These are phyloP conservation scores for Hyaloraphidium curvatum DNA, from an alignment of 192 early-diverging fungal genomes.

Conservation along the genomic window DNA sequence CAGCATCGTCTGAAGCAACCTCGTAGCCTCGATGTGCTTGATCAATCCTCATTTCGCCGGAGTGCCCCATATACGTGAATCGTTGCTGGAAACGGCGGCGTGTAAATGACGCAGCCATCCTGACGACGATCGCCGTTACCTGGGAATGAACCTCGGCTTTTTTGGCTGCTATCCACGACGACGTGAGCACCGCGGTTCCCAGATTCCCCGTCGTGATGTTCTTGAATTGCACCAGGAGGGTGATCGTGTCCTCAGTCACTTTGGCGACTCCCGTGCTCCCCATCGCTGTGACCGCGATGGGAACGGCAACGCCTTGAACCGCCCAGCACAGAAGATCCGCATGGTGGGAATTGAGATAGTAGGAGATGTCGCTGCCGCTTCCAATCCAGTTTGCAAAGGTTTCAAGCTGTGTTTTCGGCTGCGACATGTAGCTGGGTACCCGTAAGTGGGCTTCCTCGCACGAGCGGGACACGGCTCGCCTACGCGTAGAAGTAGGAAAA, in stretches of 20 bases:
- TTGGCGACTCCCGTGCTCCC: slow-evolving; percentile 18
- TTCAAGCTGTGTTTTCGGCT: slow-evolving; percentile 19
- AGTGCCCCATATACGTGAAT: slow-evolving; percentile 21
- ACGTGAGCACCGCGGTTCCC: slow-evolving; percentile 21
- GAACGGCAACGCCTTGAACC: slow-evolving; percentile 12
- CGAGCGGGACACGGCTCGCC: no score
- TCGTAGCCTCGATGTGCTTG: slow-evolving; percentile 26
- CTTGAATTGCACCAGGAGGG: slow-evolving; percentile 16
- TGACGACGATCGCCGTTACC: no score
- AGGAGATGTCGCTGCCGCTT: slow-evolving; percentile 18
- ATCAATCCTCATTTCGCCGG: slow-evolving; percentile 21
- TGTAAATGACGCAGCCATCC: no score
- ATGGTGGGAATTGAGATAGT: slow-evolving; percentile 24
- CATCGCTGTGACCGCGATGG: slow-evolving; percentile 14
- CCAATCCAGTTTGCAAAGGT: slow-evolving; percentile 22
- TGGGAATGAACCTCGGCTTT: slow-evolving; percentile 22
- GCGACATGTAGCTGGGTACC: slow-evolving; percentile 25
- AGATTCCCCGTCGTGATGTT: slow-evolving; percentile 9
- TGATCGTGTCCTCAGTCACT: slow-evolving; percentile 26
- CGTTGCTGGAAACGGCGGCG: no score
- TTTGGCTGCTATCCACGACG: slow-evolving; percentile 26
- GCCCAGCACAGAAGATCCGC: slow-evolving; percentile 22
- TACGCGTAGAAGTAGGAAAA: slow-evolving; percentile 19
- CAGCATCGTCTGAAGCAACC: slow-evolving; percentile 14
- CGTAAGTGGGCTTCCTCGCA: no score